phyloP scores from a whole-genome alignment of 2,329 filamentous ascomycete species.

The Rosellinia necatrix region DNA sequence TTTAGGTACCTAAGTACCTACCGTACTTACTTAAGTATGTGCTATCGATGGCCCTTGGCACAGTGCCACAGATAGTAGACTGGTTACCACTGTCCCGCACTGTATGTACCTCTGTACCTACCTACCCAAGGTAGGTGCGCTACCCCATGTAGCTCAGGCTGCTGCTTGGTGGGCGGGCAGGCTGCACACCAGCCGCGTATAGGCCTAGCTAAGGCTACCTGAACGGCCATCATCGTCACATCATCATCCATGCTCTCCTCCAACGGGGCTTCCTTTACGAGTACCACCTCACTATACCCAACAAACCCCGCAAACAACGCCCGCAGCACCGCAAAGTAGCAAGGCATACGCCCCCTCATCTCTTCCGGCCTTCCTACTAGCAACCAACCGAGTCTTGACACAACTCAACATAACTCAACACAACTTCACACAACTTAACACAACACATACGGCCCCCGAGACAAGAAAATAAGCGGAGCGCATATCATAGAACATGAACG shows the following conservation, averaged over 20 bases:
- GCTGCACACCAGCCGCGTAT: slow-evolving; percentile 51
- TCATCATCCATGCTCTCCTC: slow-evolving; percentile 14
- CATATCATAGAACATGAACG: slow-evolving; percentile 71
- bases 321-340: neutral
- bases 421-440: neutral
- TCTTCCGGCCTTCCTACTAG: too few relatives aligned
- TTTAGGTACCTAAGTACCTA: neutral
- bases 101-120: slow-evolving; percentile 5
- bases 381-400: too few relatives aligned
- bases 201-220: slow-evolving; percentile 24
- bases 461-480: too few relatives aligned
- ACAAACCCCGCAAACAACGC: slow-evolving; percentile 3
- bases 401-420: too few relatives aligned
- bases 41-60: too few relatives aligned
- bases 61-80: neutral
- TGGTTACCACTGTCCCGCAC: slow-evolving; percentile 28
- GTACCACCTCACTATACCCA: slow-evolving; percentile 6
- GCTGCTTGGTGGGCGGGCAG: slow-evolving; percentile 33
- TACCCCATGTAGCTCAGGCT: neutral
- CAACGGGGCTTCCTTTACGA: slow-evolving; percentile 26
- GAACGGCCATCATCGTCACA: slow-evolving; percentile 15
- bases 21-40: neutral
- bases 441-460: neutral
- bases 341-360: neutral
- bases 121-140: neutral